Evolutionary conservation across 1,284 basidiomycete genomes (phyloP).

Genomic region (Inonotus hispidus): DNA sequence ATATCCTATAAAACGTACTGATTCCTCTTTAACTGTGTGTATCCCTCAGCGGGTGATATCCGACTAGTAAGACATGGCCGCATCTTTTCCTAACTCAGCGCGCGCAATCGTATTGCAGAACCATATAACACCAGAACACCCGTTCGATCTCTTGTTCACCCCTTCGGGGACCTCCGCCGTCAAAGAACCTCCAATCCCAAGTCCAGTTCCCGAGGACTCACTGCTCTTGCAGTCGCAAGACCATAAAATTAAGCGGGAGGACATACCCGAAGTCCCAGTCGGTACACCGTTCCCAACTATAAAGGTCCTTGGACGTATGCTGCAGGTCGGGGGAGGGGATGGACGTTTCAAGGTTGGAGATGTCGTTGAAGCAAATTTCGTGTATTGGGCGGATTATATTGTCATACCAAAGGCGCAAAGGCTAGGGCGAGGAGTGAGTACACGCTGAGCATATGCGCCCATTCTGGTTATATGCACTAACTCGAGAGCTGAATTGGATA

Average conservation of each 20-base stretch:
- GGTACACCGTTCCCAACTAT: constrained; percentile 24
- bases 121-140: background rate
- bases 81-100: background rate
- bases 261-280: constrained; percentile 22
- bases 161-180: constrained; percentile 11
- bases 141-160: constrained; percentile 7
- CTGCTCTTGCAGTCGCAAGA: constrained; percentile 10
- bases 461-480: background rate
- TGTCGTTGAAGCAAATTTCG: constrained; percentile 19
- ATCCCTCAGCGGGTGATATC: no score
- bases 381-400: constrained; percentile 27
- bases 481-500: background rate
- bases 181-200: constrained; percentile 12
- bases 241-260: constrained; percentile 19
- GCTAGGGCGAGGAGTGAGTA: constrained; percentile 3
- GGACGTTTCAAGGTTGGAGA: constrained; percentile 22
- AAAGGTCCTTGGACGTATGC: constrained; percentile 22
- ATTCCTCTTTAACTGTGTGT: no score
- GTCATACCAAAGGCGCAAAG: constrained; percentile 21
- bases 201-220: constrained; percentile 14
- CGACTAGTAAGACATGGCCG: background rate
- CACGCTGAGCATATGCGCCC: background rate
- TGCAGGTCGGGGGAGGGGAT: constrained; percentile 21
- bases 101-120: constrained; percentile 13
- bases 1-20: no score